Evolutionary conservation across 1,284 basidiomycete species (phyloP).

Genomic region (Ceratobasidium sp.): DNA sequence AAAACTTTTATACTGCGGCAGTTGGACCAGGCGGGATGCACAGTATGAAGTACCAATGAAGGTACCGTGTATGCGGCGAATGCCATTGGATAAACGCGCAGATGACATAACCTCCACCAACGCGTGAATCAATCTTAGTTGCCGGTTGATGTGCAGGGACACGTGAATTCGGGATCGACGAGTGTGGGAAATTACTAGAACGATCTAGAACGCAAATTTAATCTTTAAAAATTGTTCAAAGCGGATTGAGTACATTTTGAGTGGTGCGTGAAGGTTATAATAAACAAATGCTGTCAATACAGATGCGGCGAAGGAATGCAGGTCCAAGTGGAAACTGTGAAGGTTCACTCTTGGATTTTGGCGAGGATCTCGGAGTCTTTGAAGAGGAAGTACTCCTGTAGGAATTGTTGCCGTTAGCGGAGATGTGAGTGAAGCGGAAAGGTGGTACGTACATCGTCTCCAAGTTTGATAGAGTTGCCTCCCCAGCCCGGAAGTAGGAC

Average conservation of each 20-base stretch:
- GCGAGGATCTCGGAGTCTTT: constrained; percentile 96
- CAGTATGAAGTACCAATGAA: no score
- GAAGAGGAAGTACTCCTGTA: constrained; percentile 94
- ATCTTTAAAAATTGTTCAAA: neutral
- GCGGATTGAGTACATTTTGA: constrained; percentile 35
- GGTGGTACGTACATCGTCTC: constrained; percentile 84
- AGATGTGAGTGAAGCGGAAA: constrained; percentile 2
- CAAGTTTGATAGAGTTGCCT: constrained; percentile 97
- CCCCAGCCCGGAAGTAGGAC: constrained; percentile 97
- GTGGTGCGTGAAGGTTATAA: constrained; percentile 43
- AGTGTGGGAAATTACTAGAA: constrained; percentile 14
- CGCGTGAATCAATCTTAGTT: no score
- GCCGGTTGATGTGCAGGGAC: no score
- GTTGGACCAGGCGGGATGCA: no score
- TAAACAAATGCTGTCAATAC: constrained; percentile 39
- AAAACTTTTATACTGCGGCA: no score
- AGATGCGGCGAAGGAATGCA: neutral
- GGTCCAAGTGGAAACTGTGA: neutral
- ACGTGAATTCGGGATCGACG: no score
- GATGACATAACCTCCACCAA: no score
- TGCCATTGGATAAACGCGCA: no score
- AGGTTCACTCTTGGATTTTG: constrained; percentile 90
- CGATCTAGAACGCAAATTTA: no score
- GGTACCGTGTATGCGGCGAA: no score
- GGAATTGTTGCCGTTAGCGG: constrained; percentile 4